Conservation (phyloP, 768 basidiomycete species). For the Leccinum imitatum region DNA sequence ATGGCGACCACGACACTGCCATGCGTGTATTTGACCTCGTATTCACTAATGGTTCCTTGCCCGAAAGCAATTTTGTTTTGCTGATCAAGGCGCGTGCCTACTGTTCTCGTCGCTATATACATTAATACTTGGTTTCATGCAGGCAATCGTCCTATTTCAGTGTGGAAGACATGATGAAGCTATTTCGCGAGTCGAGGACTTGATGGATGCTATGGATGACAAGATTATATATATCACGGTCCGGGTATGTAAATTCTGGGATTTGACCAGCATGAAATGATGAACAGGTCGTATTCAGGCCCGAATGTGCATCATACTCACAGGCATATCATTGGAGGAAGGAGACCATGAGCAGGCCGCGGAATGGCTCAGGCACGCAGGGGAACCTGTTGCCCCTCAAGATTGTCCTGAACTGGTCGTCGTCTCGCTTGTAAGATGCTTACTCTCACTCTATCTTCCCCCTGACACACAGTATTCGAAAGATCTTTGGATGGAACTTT, state of each 20-base stretch:
- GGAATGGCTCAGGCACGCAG: too few relatives aligned
- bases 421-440: too few relatives aligned
- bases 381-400: too few relatives aligned
- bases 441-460: rapidly evolving
- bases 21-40: conserved; percentile 8
- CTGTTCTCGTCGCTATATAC: rapidly evolving
- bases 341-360: too few relatives aligned
- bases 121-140: not conserved
- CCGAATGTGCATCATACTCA: too few relatives aligned
- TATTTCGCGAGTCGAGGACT: conserved; percentile 1
- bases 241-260: not conserved
- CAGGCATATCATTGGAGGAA: too few relatives aligned
- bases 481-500: too few relatives aligned
- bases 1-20: conserved; percentile 4
- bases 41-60: not conserved
- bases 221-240: not conserved
- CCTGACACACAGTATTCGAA: too few relatives aligned
- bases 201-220: not conserved
- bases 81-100: conserved; percentile 6
- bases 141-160: conserved; percentile 10
- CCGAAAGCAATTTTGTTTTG: conserved; percentile 9
- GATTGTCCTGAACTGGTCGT: too few relatives aligned
- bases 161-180: conserved; percentile 2
- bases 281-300: not conserved
- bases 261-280: too few relatives aligned